Evolutionary conservation across 148 eudicot species (phyloP), one percentile per base, ranked within the genome.

Genomic region (Mesembryanthemum crystallinum): DNA sequence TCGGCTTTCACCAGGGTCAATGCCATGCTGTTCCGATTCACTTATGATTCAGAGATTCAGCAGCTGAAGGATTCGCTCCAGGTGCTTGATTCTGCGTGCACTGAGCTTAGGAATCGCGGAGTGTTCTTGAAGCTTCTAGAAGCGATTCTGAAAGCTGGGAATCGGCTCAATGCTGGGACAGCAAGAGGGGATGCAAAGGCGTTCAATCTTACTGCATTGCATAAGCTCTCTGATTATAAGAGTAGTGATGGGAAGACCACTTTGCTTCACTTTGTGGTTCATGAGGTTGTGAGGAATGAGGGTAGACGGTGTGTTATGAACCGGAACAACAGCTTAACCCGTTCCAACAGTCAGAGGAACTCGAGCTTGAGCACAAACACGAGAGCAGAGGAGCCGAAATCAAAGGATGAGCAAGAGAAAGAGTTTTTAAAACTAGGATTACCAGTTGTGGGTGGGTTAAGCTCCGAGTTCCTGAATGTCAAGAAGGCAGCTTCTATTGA

Each of bases 61-160:
- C 82, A 73, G 32, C 75, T 90, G 8, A 90, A 82, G 74, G 88
- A 86, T 32, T 81, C 82, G 1, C 55, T 89, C 23, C 69, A 82
- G 27, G 87, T 89, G 37, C 82, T 95, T 14, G 97, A 95, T 67
- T 78, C 72, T 1, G 94, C 85, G 3, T 95, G 96, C 76, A 77
- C 75, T 23, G 98, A 92, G 86, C 94, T 95, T 1, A 73, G 85
- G 14, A 83, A 78, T 39, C 86, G 87, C 18, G 94, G 96, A 57
- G 83, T 92, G 28, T 89, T 95, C 78, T 59, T 86, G 82, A 95
- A 95, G 77, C 94, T 95, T 59, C 75, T 92, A 13, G 97, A 95
- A 86, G 97, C 97, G 2, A 84, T 95, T 15, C 88, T 95, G 4
- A 95, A 92, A 70, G 97, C 98, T 1, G 98, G 98, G 12, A 95